Conservation (phyloP, 805 yeast species). For the Sugiyamaella marilandica region DNA sequence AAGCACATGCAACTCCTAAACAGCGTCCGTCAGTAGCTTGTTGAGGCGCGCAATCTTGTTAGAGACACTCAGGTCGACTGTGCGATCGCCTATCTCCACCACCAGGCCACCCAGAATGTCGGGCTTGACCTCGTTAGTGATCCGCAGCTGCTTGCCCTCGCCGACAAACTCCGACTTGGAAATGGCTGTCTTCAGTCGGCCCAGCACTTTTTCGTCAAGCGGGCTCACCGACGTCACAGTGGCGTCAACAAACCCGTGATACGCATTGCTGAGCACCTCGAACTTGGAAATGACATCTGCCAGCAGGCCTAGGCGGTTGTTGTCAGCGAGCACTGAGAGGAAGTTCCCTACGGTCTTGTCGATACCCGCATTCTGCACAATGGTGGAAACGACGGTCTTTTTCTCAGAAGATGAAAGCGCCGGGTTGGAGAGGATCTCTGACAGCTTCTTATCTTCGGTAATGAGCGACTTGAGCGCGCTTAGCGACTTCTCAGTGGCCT, state of each 20-base stretch:
- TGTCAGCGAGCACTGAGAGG: constrained; percentile 80
- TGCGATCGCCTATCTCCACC: constrained; percentile 94
- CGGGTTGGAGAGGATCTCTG: constrained; percentile 68
- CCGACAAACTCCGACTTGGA: constrained; percentile 78
- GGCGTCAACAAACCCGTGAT: constrained; percentile 89
- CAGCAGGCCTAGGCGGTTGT: constrained; percentile 82
- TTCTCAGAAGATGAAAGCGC: constrained; percentile 75
- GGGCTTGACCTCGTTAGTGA: constrained; percentile 78
- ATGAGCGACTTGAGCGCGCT: constrained; percentile 51
- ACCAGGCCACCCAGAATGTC: constrained; percentile 93
- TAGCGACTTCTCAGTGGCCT: constrained; percentile 63
- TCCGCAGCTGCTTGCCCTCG: constrained; percentile 75
- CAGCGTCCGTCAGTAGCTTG: constrained; percentile 79
- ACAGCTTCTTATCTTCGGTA: constrained; percentile 58
- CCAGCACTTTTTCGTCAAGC: constrained; percentile 73
- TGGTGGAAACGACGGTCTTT: constrained; percentile 57
- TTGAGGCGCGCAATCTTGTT: constrained; percentile 83
- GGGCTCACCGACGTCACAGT: constrained; percentile 81
- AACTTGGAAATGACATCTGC: constrained; percentile 64
- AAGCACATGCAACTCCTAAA: constrained; percentile 42
- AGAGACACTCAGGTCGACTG: constrained; percentile 87
- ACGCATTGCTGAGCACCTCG: constrained; percentile 74
- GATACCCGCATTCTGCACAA: constrained; percentile 45
- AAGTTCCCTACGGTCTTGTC: constrained; percentile 76
- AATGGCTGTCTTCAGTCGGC: constrained; percentile 74